Evolutionary conservation across 208 protist species (phyloP).

Genomic region (Trypanosoma theileri): DNA sequence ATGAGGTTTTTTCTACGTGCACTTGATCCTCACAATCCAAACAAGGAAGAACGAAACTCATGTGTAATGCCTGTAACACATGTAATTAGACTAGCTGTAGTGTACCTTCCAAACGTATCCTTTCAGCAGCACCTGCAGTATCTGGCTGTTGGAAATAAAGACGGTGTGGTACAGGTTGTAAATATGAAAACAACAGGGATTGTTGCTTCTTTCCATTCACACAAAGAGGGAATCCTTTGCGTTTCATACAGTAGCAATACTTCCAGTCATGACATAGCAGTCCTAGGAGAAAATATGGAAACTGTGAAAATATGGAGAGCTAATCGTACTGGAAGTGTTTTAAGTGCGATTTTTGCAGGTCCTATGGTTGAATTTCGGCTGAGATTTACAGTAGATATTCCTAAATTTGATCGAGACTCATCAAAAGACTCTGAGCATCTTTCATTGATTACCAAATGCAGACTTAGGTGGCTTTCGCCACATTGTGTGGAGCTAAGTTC

Average conservation of each 20-base stretch:
- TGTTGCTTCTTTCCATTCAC: slow-evolving; percentile 59
- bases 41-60: slow-evolving; percentile 36
- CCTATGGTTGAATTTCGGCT: slow-evolving; percentile 24
- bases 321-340: slow-evolving; percentile 19
- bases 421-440: slow-evolving; percentile 14
- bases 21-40: slow-evolving; percentile 39
- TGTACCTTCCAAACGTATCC: slow-evolving; percentile 66
- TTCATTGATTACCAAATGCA: slow-evolving; percentile 41
- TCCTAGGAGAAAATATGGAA: slow-evolving; percentile 63
- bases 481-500: slow-evolving; percentile 77
- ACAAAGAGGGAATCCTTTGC: slow-evolving; percentile 46
- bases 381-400: slow-evolving; percentile 24
- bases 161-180: slow-evolving; percentile 71
- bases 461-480: slow-evolving; percentile 77
- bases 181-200: slow-evolving; percentile 59
- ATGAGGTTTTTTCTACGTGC: slow-evolving; percentile 33
- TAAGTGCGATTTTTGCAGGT: slow-evolving; percentile 25
- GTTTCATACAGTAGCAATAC: slow-evolving; percentile 81
- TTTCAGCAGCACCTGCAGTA: slow-evolving; percentile 71
- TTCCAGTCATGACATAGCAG: slow-evolving; percentile 65
- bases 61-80: slow-evolving; percentile 43
- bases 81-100: slow-evolving; percentile 43
- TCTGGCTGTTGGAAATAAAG: slow-evolving; percentile 56
- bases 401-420: not conserved
- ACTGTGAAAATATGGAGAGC: slow-evolving; percentile 67